Evolutionary conservation across 2,329 filamentous ascomycete species (phyloP).

Genomic region (Alternaria consortialis): DNA sequence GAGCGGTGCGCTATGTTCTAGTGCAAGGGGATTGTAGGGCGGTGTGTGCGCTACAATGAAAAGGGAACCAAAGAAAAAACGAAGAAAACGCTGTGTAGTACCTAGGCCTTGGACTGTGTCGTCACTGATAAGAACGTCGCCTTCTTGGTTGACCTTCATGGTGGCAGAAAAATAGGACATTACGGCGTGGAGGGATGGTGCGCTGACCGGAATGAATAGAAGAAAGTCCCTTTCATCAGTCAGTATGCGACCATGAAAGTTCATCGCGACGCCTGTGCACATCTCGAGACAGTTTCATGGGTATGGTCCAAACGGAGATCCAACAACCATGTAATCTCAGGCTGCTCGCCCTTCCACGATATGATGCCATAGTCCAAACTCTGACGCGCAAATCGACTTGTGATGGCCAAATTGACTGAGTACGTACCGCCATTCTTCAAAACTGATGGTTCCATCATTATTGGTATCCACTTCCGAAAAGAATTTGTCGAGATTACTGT

Average conservation of each 20-base stretch:
- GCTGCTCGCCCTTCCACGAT: not conserved
- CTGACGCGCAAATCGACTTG: not conserved
- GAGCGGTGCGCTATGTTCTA: slow-evolving; percentile 35
- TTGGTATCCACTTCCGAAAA: slow-evolving; percentile 91
- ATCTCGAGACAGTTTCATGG: not conserved
- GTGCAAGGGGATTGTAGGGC: slow-evolving; percentile 42
- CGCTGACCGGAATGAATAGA: slow-evolving; percentile 79
- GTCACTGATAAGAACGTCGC: slow-evolving; percentile 91
- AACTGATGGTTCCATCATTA: slow-evolving; percentile 84
- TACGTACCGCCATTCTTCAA: slow-evolving; percentile 94
- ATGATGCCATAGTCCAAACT: not conserved
- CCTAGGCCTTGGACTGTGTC: slow-evolving; percentile 92
- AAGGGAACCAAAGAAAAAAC: slow-evolving; percentile 78
- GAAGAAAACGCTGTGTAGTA: slow-evolving; percentile 76
- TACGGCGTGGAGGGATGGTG: slow-evolving; percentile 79
- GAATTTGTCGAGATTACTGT: slow-evolving; percentile 80
- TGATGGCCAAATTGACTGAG: not conserved
- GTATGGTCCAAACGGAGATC: not conserved
- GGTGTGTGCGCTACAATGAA: slow-evolving; percentile 69
- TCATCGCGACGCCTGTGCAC: not conserved
- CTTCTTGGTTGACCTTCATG: slow-evolving; percentile 89
- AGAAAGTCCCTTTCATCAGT: slow-evolving; percentile 75
- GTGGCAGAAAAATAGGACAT: slow-evolving; percentile 91
- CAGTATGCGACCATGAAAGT: slow-evolving; percentile 12
- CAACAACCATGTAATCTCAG: not conserved